Evolutionary conservation across 768 basidiomycete species (phyloP).

Genomic region (Suillus plorans): DNA sequence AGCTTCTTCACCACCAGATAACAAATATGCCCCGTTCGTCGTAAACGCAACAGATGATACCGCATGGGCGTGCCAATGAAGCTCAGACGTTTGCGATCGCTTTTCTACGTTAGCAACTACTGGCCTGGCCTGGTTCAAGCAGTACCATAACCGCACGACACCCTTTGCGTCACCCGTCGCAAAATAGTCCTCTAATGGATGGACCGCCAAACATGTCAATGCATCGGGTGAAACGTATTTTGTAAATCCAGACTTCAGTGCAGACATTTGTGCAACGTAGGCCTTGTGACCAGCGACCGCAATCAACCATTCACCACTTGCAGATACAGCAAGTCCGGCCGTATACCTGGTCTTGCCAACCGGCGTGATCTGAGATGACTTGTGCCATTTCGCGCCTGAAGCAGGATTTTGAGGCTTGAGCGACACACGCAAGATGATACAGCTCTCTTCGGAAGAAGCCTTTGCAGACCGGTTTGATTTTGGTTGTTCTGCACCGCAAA

Average conservation of each 20-base stretch:
- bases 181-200: slow-evolving; percentile 90
- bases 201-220: slow-evolving; percentile 83
- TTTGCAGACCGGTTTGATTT: neutral
- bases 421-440: slow-evolving; percentile 60
- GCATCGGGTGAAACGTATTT: slow-evolving; percentile 81
- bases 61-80: slow-evolving; percentile 98
- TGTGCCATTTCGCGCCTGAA: slow-evolving; percentile 40
- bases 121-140: slow-evolving; percentile 61
- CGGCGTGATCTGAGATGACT: slow-evolving; percentile 48
- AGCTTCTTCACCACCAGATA: slow-evolving; percentile 94
- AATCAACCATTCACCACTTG: slow-evolving; percentile 76
- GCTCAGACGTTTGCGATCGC: slow-evolving; percentile 76
- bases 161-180: slow-evolving; percentile 92
- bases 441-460: slow-evolving; percentile 40
- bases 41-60: slow-evolving; percentile 87
- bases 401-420: slow-evolving; percentile 42
- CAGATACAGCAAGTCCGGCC: slow-evolving; percentile 67
- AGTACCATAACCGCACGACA: slow-evolving; percentile 89
- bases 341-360: slow-evolving; percentile 70
- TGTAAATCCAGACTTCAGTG: slow-evolving; percentile 64
- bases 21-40: slow-evolving; percentile 84
- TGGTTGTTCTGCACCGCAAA: neutral
- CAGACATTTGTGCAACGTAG: slow-evolving; percentile 65
- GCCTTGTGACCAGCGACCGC: slow-evolving; percentile 73
- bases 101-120: slow-evolving; percentile 68